Conservation (phyloP, 2,329 filamentous ascomycete species). For the Trichoderma sp. region DNA sequence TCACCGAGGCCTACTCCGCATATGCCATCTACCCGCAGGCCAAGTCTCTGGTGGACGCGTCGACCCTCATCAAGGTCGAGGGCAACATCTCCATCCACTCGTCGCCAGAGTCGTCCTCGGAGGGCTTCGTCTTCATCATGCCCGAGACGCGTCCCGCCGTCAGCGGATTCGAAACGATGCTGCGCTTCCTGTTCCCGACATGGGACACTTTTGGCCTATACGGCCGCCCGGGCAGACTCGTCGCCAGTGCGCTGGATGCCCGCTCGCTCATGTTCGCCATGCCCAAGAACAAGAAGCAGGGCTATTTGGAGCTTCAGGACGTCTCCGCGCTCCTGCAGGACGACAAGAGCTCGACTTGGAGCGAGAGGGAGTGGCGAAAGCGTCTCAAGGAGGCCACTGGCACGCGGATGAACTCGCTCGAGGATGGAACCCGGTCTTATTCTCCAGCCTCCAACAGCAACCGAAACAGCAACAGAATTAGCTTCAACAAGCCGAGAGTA, state of each 20-base stretch:
- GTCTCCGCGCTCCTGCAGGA: conserved; percentile 74
- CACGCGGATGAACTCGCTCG: conserved; percentile 69
- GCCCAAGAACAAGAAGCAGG: conserved; percentile 83
- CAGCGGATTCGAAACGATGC: conserved; percentile 91
- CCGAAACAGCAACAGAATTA: conserved; percentile 58
- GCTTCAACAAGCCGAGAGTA: conserved; percentile 49
- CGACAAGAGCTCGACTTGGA: conserved; percentile 74
- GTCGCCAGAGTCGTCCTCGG: conserved; percentile 72
- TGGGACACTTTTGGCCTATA: conserved; percentile 94
- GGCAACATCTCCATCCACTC: conserved; percentile 87
- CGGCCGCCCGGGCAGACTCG: conserved; percentile 80
- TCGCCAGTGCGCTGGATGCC: conserved; percentile 83
- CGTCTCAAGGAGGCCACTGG: conserved; percentile 86
- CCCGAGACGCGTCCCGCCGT: conserved; percentile 91
- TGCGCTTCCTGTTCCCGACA: conserved; percentile 88
- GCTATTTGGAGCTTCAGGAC: conserved; percentile 87
- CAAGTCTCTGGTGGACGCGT: conserved; percentile 90
- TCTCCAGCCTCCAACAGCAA: conserved; percentile 61
- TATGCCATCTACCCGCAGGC: conserved; percentile 96
- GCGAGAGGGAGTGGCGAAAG: conserved; percentile 85
- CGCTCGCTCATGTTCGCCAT: conserved; percentile 98
- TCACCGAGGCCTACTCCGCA: conserved; percentile 86
- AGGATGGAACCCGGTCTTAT: conserved; percentile 52
- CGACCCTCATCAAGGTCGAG: conserved; percentile 91
- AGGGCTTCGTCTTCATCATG: conserved; percentile 98